Base-by-base conservation (phyloP, 495 filamentous ascomycete genomes). In the Neurospora sp. region DNA sequence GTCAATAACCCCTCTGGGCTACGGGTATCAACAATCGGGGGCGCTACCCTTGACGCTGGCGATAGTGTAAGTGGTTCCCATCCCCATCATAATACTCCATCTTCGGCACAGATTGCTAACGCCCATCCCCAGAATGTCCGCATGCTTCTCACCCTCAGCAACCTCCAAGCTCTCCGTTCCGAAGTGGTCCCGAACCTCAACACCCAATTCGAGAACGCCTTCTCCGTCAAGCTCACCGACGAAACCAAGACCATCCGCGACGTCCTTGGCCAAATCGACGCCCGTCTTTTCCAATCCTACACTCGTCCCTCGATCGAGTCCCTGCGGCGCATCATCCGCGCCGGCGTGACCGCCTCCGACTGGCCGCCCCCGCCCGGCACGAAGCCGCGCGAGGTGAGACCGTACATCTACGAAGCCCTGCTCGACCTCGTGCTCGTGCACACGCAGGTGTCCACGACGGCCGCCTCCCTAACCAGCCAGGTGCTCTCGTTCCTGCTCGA, bases 131-230 rank as follows among this genome's bases (percentile, higher is more conserved):
- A 96, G 93, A 94, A 95, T 76, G 90, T 96, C 42, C 93, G 94
- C 73, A 93, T 97, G 84, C 91, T 99, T 44, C 85, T 98, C 12
- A 99, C 96, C 12, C 88, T 99, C 22, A 92, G 90, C 71, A 98
- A 98, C 80, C 88, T 99, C 69, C 89, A 93, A 78, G 84, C 88
- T 40, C 87, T 99, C 12, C 89, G 92, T 71, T 82, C 89, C 31
- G 90, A 94, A 69, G 84, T 92, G 38, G 90, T 98, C 3, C 94
- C 94, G 1, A 89, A 91, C 70, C 86, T 99, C 53, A 91, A 96
- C 76, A 85, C 89, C 48, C 90, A 93, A 74, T 98, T 98, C 78
- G 96, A 98, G 80, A 91, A 90, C 31, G 86, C 89, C 70, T 98
- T 99, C 82, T 93, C 92, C 1, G 90, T 96, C 73, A 94, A 93